These are phyloP conservation scores for Schwanniomyces occidentalis DNA, from an alignment of 805 yeast species.

Conservation along the genomic window DNA sequence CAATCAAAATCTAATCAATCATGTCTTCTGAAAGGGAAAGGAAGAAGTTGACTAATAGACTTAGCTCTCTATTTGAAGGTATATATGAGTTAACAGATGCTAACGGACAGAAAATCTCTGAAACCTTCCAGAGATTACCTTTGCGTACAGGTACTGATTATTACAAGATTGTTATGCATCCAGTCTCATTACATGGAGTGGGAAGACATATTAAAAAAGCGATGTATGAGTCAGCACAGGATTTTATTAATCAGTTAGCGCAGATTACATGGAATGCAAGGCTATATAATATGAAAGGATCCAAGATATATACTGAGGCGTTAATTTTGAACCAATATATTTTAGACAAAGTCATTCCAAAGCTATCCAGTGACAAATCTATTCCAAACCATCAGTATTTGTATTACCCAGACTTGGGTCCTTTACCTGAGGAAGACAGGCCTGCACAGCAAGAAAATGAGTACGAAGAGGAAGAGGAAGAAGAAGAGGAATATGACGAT, in stretches of 20 bases:
- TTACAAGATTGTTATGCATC: constrained; percentile 72
- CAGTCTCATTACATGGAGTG: constrained; percentile 78
- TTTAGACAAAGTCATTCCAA: constrained; percentile 47
- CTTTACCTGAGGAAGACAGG: constrained; percentile 56
- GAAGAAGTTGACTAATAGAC: constrained; percentile 35
- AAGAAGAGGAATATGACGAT: constrained; percentile 19
- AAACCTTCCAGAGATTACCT: constrained; percentile 73
- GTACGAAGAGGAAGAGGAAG: constrained; percentile 22
- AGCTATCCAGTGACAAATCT: constrained; percentile 42
- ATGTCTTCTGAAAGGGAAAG: constrained; percentile 39
- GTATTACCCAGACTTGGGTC: constrained; percentile 66
- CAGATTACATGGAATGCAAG: constrained; percentile 92
- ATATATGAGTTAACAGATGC: constrained; percentile 41
- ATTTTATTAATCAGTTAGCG: constrained; percentile 73
- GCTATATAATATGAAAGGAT: constrained; percentile 71
- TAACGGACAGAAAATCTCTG: constrained; percentile 47
- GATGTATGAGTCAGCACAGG: constrained; percentile 60
- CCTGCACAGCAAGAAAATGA: constrained; percentile 19
- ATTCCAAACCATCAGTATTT: constrained; percentile 37
- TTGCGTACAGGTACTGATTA: constrained; percentile 72
- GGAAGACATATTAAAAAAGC: constrained; percentile 55
- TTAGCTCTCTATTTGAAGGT: constrained; percentile 36
- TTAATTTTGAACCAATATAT: constrained; percentile 55
- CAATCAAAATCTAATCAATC: too few relatives aligned
- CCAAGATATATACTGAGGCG: constrained; percentile 70